Base-by-base conservation (phyloP, 352 stramenopile species). In the Globisporangium nagaii region DNA sequence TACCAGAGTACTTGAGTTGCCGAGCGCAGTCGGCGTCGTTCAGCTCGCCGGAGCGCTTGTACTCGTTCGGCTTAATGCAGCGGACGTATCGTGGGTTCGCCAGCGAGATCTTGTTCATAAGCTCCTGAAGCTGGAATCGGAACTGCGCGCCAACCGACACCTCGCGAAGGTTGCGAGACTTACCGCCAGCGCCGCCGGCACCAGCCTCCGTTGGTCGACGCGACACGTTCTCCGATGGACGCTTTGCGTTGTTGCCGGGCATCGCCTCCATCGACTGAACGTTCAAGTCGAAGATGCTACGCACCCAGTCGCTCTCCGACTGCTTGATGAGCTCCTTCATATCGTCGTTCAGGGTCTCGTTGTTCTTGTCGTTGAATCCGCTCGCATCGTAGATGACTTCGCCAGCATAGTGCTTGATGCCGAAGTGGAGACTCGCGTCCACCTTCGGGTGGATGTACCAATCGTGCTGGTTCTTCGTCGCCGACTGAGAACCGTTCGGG, bases 341-440 rank as follows among this genome's bases (percentile, higher is more conserved):
- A 51, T 97, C 90, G 58, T 96, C 88, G 57, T 97, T 96, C 57
- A 99, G 60, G 45, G 90, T 98, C 65, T 99, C 97, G 54, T 98
- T 97, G 84, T 99, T 99, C 73, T 99, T 99, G 64, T 99, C 96
- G 28, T 98, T 97, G 66, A 99, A 99, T 30, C 93, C 93, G 56
- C 85, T 97, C 0, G 90, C 95, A 58, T 97, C 97, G 73, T 99
- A 99, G 36, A 96, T 90, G 13, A 99, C 95, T 60, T 98, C 92
- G 28, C 96, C 96, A 13, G 88, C 89, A 36, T 96, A 95, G 46
- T 96, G 86, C 46, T 84, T 86, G 53, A 97, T 95, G 20, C 86
- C 84, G 46, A 97, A 96, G 34, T 88, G 71, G 32, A 95, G 70
- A 30, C 88, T 88, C n/a, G 83, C 81, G 25, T 96, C 84, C 25